Conservation (phyloP, 2,329 filamentous ascomycete species). For the Alternaria triticimaculans region DNA sequence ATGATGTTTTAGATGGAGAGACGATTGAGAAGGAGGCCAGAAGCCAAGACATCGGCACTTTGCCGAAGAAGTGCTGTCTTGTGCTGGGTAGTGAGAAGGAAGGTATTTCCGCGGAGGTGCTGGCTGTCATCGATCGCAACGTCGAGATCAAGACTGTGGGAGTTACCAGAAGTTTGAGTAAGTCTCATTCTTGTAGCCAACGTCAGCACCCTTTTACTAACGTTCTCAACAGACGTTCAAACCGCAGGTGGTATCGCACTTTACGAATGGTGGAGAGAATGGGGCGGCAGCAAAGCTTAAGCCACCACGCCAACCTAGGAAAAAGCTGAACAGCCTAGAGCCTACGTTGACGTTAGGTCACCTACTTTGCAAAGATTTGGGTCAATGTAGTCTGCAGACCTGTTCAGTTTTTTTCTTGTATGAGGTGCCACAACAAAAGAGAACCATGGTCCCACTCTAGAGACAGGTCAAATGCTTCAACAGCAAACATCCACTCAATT, state of each 20-base stretch:
- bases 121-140: constrained; percentile 58
- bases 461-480: too few species aligned
- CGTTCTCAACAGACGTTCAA: constrained; percentile 52
- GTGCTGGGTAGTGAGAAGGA: constrained; percentile 60
- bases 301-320: too few species aligned
- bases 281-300: constrained; percentile 21
- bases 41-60: constrained; percentile 24
- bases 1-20: background rate
- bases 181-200: background rate
- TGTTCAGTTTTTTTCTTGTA: too few species aligned
- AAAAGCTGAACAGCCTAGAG: too few species aligned
- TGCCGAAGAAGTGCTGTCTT: constrained; percentile 52
- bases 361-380: too few species aligned
- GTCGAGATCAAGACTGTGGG: constrained; percentile 61
- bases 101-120: constrained; percentile 56
- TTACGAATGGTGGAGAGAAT: constrained; percentile 59
- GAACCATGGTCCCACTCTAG: too few species aligned
- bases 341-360: too few species aligned
- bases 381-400: too few species aligned
- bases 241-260: constrained; percentile 60
- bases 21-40: background rate
- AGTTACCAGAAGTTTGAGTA: constrained; percentile 59
- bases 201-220: background rate
- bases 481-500: too few species aligned
- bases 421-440: too few species aligned